These are phyloP conservation scores for Rhizopus stolonifer DNA, from an alignment of 371 early-diverging fungal genomes.

Conservation along the genomic window DNA sequence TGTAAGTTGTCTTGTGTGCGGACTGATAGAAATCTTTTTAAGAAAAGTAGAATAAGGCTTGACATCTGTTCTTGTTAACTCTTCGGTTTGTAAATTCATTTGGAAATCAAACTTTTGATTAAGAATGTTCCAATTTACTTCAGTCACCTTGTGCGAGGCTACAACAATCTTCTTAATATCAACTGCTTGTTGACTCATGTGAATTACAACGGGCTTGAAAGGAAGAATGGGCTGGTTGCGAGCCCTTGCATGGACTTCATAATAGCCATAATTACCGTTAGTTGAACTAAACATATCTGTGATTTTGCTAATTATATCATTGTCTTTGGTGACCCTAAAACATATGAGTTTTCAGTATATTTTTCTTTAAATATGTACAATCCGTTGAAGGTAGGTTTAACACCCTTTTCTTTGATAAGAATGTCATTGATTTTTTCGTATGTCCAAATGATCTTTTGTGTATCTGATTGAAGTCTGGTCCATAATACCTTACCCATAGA, in stretches of 20 bases:
- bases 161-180: constrained; percentile 42
- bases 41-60: constrained; percentile 52
- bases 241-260: constrained; percentile 48
- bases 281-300: constrained; percentile 29
- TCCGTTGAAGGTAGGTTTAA: constrained; percentile 35
- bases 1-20: constrained; percentile 32
- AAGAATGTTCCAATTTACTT: constrained; percentile 48
- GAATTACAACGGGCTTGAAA: constrained; percentile 41
- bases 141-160: constrained; percentile 26
- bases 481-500: constrained; percentile 52
- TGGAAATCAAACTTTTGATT: constrained; percentile 54
- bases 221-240: constrained; percentile 40
- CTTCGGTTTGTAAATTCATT: constrained; percentile 32
- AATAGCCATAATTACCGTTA: constrained; percentile 23
- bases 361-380: constrained; percentile 44
- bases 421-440: constrained; percentile 45
- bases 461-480: constrained; percentile 28
- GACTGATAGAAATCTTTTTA: constrained; percentile 40
- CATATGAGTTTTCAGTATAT: too few species aligned
- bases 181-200: constrained; percentile 40
- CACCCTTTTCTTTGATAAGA: constrained; percentile 33
- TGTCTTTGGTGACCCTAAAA: constrained; percentile 33
- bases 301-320: constrained; percentile 24
- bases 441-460: constrained; percentile 40
- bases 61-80: constrained; percentile 39